Percentiles rank a stretch among this genome's conserved stretches.
Evolutionary conservation across 352 stramenopile genomes (phyloP).

Genomic region (Pythium insidiosum): DNA sequence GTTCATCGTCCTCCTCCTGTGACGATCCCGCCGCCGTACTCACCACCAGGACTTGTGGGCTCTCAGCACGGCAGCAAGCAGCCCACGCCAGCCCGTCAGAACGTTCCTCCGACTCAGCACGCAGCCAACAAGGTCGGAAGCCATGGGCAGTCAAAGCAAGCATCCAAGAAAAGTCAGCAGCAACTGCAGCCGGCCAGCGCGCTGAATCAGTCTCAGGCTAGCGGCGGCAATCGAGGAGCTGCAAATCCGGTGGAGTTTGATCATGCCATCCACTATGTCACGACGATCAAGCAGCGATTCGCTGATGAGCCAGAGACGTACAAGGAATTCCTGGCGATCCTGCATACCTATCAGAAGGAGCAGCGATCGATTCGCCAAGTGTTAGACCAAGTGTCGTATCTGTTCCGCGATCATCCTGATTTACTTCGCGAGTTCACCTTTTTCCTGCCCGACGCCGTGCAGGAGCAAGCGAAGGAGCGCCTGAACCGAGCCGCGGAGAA

Average conservation of each 20-base stretch:
- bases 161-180: slow-evolving; percentile 42
- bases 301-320: slow-evolving; percentile 96
- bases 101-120: slow-evolving; percentile 22
- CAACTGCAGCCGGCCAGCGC: slow-evolving; percentile 12
- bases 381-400: slow-evolving; percentile 95
- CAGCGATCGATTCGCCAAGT: slow-evolving; percentile 97
- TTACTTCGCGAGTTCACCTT: slow-evolving; percentile 99
- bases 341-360: slow-evolving; percentile 99
- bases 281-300: slow-evolving; percentile 98
- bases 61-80: slow-evolving; percentile 32
- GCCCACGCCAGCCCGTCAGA: slow-evolving; percentile 41
- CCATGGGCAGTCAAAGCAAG: slow-evolving; percentile 22
- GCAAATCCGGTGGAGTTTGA: slow-evolving; percentile 97
- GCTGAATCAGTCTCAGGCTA: neutral
- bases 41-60: slow-evolving; percentile 29
- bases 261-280: slow-evolving; percentile 99
- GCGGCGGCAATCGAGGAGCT: slow-evolving; percentile 21
- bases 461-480: slow-evolving; percentile 95
- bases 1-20: slow-evolving; percentile 54
- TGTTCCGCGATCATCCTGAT: slow-evolving; percentile 99
- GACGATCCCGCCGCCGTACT: slow-evolving; percentile 64
- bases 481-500: slow-evolving; percentile 93
- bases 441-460: slow-evolving; percentile 98
- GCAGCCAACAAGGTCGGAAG: slow-evolving; percentile 17
- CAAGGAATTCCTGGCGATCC: slow-evolving; percentile 98